phyloP scores from a whole-genome alignment of 306 rosid genomes.

The Begonia loranthoides region DNA sequence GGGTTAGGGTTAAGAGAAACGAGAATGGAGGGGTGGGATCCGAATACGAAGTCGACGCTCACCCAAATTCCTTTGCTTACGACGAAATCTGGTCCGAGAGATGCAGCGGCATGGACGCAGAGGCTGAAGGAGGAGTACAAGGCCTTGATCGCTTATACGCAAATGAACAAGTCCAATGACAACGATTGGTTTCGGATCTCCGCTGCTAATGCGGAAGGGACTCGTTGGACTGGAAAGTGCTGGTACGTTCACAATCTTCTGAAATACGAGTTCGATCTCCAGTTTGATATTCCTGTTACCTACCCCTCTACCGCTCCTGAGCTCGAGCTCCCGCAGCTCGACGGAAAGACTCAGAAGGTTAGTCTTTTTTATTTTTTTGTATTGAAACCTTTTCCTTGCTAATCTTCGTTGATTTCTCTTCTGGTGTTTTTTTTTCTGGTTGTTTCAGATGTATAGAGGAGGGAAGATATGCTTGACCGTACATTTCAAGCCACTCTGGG shows the following conservation, averaged over 20 bases:
- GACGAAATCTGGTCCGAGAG: slow-evolving; percentile 85
- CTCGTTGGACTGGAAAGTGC: slow-evolving; percentile 96
- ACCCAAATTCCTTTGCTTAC: slow-evolving; percentile 76
- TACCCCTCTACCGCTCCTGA: slow-evolving; percentile 96
- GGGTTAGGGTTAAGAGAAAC: no score
- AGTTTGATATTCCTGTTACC: slow-evolving; percentile 82
- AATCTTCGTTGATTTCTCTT: neutral
- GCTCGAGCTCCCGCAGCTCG: slow-evolving; percentile 93
- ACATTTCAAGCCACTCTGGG: slow-evolving; percentile 99
- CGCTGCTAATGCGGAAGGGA: slow-evolving; percentile 77
- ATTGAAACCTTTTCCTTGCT: neutral
- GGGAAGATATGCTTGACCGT: slow-evolving; percentile 96
- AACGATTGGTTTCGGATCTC: slow-evolving; percentile 98
- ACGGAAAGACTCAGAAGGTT: slow-evolving; percentile 97
- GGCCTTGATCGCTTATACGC: slow-evolving; percentile 76
- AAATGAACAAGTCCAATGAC: slow-evolving; percentile 98
- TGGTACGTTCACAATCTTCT: slow-evolving; percentile 96
- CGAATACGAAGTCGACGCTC: slow-evolving; percentile 89
- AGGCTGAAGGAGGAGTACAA: slow-evolving; percentile 95
- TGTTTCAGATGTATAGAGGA: slow-evolving; percentile 90
- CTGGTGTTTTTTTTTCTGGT: neutral
- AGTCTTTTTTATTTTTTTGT: neutral
- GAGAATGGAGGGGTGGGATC: slow-evolving; percentile 93
- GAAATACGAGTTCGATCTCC: slow-evolving; percentile 97
- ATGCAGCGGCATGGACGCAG: slow-evolving; percentile 78